Evolutionary conservation across 2,329 filamentous ascomycete genomes (phyloP).

Genomic region (Aspergillus viridinutans): DNA sequence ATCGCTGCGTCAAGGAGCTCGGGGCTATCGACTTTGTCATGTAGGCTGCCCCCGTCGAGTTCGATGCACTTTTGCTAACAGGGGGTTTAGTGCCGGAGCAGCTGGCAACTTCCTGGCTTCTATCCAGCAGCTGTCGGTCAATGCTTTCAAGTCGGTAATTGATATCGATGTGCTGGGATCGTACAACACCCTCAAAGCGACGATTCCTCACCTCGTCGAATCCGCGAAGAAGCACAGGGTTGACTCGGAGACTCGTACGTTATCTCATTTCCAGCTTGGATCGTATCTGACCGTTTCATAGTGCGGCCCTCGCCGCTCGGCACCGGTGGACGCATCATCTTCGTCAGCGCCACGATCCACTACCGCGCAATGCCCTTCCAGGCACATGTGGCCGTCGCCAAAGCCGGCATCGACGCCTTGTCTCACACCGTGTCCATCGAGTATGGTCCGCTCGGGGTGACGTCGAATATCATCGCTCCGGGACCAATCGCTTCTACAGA

Average conservation of each 20-base stretch:
- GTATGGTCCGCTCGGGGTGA: constrained; percentile 81
- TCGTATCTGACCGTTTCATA: constrained; percentile 2
- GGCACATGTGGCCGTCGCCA: constrained; percentile 84
- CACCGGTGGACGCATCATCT: constrained; percentile 80
- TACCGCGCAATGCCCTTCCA: constrained; percentile 83
- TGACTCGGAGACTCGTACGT: constrained; percentile 52
- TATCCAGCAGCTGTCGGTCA: constrained; percentile 73
- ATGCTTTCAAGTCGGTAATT: constrained; percentile 92
- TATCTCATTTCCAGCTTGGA: background rate
- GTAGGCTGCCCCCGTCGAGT: constrained; percentile 41
- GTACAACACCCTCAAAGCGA: constrained; percentile 92
- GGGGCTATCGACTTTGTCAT: constrained; percentile 91
- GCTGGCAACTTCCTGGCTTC: constrained; percentile 94
- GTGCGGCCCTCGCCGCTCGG: constrained; percentile 42
- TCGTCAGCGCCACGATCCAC: constrained; percentile 86
- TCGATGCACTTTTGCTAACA: constrained; percentile 9
- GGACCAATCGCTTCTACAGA: constrained; percentile 85
- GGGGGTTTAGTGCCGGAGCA: constrained; percentile 72
- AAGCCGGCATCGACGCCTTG: constrained; percentile 84
- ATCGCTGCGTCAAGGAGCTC: constrained; percentile 74
- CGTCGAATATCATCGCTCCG: constrained; percentile 82
- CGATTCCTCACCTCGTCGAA: constrained; percentile 71
- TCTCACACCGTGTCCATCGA: constrained; percentile 77
- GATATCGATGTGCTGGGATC: constrained; percentile 94
- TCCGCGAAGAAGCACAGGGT: constrained; percentile 63